phyloP scores from a whole-genome alignment of 345 rosid genomes.

The Jatropha curcas region DNA sequence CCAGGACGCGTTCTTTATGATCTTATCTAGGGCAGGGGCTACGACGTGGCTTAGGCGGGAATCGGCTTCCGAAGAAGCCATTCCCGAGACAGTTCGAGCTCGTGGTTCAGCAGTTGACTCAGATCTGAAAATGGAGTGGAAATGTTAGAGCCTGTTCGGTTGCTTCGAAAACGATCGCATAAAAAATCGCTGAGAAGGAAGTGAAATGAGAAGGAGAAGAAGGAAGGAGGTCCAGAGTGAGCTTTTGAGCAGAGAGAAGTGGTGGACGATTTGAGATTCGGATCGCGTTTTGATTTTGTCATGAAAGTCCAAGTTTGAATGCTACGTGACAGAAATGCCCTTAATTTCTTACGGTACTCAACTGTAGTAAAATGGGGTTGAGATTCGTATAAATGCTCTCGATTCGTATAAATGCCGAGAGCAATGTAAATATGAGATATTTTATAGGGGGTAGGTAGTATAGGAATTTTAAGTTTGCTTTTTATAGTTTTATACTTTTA shows the following conservation, averaged over 20 bases:
- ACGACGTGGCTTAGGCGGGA: slow-evolving; percentile 81
- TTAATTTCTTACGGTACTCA: neutral
- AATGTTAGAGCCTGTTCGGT: slow-evolving; percentile 11
- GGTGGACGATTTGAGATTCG: slow-evolving; percentile 32
- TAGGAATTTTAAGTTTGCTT: too few species aligned
- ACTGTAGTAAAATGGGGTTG: neutral
- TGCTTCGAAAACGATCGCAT: slow-evolving; percentile 14
- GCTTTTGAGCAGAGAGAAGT: neutral
- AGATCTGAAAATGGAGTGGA: slow-evolving; percentile 40
- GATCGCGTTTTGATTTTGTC: slow-evolving; percentile 38
- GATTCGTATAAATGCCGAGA: too few species aligned
- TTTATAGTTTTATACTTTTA: too few species aligned
- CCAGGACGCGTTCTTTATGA: slow-evolving; percentile 95
- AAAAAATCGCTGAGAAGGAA: neutral
- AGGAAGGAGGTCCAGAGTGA: neutral
- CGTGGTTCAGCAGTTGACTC: slow-evolving; percentile 26
- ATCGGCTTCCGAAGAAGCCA: slow-evolving; percentile 99
- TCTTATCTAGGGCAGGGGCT: slow-evolving; percentile 80
- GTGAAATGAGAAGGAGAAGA: neutral
- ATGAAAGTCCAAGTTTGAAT: slow-evolving; percentile 24
- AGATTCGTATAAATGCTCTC: too few species aligned
- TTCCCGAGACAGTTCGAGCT: slow-evolving; percentile 61
- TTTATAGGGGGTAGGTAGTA: too few species aligned
- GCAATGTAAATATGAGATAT: too few species aligned
- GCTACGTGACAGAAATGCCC: slow-evolving; percentile 33